Evolutionary conservation across 768 basidiomycete genomes (phyloP).

Genomic region (Tubosaeta sp.): DNA sequence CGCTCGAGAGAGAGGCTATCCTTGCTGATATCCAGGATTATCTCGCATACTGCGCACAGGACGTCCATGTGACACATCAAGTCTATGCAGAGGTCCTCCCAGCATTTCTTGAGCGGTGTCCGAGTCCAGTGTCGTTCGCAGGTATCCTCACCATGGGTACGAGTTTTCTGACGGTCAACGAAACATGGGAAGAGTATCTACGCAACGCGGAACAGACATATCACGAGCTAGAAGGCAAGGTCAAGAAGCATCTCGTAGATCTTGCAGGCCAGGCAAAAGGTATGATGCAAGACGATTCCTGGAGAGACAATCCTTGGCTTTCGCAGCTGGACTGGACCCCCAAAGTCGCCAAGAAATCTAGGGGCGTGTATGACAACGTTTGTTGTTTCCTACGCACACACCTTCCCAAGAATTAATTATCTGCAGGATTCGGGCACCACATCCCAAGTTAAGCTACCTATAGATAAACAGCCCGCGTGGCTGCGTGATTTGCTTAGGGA

Average conservation of each 20-base stretch:
- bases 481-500: conserved; percentile 45
- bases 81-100: conserved; percentile 79
- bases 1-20: conserved; percentile 59
- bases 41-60: conserved; percentile 79
- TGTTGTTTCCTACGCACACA: neutral
- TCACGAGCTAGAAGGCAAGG: conserved; percentile 58
- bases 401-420: neutral
- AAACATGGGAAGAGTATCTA: conserved; percentile 84
- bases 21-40: conserved; percentile 64
- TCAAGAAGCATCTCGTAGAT: conserved; percentile 57
- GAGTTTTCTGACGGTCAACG: conserved; percentile 85
- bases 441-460: neutral
- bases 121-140: conserved; percentile 89
- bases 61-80: conserved; percentile 80
- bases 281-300: conserved; percentile 48
- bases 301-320: conserved; percentile 79
- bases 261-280: conserved; percentile 57
- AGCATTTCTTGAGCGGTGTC: conserved; percentile 76
- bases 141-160: conserved; percentile 91
- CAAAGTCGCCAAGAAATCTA: conserved; percentile 67
- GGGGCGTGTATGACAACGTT: conserved; percentile 46
- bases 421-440: conserved; percentile 3
- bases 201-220: conserved; percentile 74
- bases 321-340: conserved; percentile 94
- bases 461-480: conserved; percentile 47